Percentiles rank a stretch among this genome's conserved stretches.
Conservation (phyloP, 164 flowering plant genomes). For the Piper longum region DNA sequence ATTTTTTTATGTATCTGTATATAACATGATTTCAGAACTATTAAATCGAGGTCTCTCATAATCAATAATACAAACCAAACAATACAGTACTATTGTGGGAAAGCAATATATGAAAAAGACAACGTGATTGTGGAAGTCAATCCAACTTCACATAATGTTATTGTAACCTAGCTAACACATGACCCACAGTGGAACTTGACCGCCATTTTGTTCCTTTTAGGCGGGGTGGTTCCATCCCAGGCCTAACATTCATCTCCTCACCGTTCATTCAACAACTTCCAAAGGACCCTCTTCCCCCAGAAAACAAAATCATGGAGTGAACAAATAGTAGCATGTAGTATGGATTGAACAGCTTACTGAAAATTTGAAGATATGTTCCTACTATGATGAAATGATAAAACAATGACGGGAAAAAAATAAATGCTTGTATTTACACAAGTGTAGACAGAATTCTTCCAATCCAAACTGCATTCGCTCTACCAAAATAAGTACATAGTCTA, state of each 20-base stretch:
- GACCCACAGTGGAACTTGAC: slow-evolving; percentile 1
- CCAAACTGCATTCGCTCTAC: no score
- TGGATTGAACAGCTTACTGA: not conserved
- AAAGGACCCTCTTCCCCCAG: not conserved
- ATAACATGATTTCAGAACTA: no score
- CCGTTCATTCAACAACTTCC: not conserved
- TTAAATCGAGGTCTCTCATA: no score
- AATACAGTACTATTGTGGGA: no score
- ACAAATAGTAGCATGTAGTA: not conserved
- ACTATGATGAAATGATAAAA: not conserved
- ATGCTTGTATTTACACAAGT: not conserved
- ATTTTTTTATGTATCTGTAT: no score
- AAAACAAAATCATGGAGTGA: not conserved
- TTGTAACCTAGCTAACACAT: not conserved
- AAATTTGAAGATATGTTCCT: not conserved
- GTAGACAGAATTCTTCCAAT: not conserved
- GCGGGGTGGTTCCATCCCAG: not conserved
- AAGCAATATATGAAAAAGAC: not conserved
- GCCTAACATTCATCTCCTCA: slow-evolving; percentile 3
- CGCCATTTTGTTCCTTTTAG: not conserved
- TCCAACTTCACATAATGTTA: not conserved
- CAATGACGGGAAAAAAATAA: no score
- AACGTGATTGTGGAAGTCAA: not conserved
- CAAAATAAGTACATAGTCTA: no score
- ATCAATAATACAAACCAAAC: no score